Conservation (phyloP, 1,139 yeast species). For the Protomyces lactucae-debilis region DNA sequence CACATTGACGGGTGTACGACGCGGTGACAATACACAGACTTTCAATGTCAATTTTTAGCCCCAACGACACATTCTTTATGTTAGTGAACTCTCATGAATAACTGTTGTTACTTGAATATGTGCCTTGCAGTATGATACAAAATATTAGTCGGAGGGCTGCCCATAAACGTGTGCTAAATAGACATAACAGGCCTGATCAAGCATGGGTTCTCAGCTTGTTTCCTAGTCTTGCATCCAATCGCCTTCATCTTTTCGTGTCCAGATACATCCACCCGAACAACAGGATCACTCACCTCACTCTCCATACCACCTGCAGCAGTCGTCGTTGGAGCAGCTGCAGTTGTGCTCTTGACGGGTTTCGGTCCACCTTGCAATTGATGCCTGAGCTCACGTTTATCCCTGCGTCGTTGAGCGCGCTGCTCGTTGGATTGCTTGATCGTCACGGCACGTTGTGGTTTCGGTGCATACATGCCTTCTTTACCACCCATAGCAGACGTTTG, state of each 20-base stretch:
- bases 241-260: constrained; percentile 26
- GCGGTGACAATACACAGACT: neutral
- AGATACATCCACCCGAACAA: neutral
- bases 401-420: constrained; percentile 23
- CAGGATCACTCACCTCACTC: neutral
- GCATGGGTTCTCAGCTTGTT: constrained; percentile 16
- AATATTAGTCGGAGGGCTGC: too few species aligned
- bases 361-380: constrained; percentile 10
- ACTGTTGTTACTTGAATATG: neutral
- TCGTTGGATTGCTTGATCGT: constrained; percentile 26
- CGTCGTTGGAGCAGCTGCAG: neutral
- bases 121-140: neutral
- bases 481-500: neutral
- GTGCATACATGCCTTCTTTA: constrained; percentile 10
- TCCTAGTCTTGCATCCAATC: constrained; percentile 14
- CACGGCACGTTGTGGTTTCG: constrained; percentile 23
- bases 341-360: neutral
- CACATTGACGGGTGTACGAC: neutral
- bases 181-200: constrained; percentile 24
- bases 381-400: constrained; percentile 17
- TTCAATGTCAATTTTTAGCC: neutral
- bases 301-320: neutral
- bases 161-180: neutral
- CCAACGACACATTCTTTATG: neutral
- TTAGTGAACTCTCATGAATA: neutral